Percentiles rank a stretch among this genome's conserved stretches.
These are phyloP conservation scores for Medicago lupulina DNA, from an alignment of 306 rosid genomes.

Conservation along the genomic window DNA sequence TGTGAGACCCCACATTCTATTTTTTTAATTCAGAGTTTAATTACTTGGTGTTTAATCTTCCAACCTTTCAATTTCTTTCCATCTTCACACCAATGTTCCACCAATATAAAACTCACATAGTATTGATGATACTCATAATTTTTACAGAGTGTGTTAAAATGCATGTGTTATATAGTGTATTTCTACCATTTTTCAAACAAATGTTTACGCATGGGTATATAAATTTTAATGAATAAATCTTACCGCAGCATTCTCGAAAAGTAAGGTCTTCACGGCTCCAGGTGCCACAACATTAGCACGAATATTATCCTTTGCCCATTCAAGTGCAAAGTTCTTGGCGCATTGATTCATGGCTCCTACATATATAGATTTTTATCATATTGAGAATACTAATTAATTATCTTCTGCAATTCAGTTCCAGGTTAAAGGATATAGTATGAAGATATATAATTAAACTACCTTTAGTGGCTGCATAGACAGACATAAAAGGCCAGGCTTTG, in stretches of 20 bases:
- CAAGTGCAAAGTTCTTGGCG: slow-evolving; percentile 65
- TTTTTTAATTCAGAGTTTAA: no score
- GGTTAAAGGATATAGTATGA: background rate
- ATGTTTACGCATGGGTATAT: no score
- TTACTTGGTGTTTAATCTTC: no score
- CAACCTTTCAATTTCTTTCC: no score
- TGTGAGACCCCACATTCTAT: no score
- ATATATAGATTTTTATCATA: background rate
- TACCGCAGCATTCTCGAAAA: slow-evolving; percentile 4
- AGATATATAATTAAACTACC: slow-evolving; percentile 37
- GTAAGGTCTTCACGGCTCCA: slow-evolving; percentile 41
- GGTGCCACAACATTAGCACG: slow-evolving; percentile 68
- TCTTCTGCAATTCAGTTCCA: background rate
- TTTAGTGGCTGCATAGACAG: slow-evolving; percentile 70
- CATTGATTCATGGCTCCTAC: slow-evolving; percentile 66
- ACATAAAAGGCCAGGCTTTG: slow-evolving; percentile 44
- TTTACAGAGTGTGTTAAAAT: no score
- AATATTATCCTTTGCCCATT: slow-evolving; percentile 76
- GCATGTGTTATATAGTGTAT: no score
- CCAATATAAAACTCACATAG: no score
- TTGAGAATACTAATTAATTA: background rate
- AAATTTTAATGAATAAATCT: no score
- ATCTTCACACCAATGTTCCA: no score
- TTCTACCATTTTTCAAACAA: no score
- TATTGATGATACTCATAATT: no score